A percentile compares a stretch with the other conserved stretches of the same genome.
These are phyloP conservation scores for Candida koratica DNA, from an alignment of 805 yeast genomes.

Conservation along the genomic window DNA sequence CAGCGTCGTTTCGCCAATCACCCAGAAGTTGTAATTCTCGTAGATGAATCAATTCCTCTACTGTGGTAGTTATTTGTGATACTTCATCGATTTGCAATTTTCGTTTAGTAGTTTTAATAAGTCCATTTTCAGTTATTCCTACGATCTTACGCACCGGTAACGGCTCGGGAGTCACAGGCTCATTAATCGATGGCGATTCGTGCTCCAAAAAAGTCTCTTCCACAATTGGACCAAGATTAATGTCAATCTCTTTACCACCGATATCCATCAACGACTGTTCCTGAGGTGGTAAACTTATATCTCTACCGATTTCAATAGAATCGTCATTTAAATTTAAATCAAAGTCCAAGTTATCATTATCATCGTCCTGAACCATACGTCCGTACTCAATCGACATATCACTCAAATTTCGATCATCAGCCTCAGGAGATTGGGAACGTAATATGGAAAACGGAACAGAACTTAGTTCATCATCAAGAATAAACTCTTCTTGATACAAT, in stretches of 20 bases:
- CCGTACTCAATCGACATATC: constrained; percentile 68
- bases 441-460: constrained; percentile 1
- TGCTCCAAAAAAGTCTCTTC: constrained; percentile 18
- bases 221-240: constrained; percentile 35
- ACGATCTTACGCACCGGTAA: constrained; percentile 20
- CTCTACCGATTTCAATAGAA: constrained; percentile 56
- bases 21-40: constrained; percentile 20
- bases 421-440: not conserved
- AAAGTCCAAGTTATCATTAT: constrained; percentile 46
- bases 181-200: constrained; percentile 13
- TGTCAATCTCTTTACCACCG: constrained; percentile 14
- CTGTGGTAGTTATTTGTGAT: constrained; percentile 43
- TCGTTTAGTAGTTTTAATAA: constrained; percentile 43
- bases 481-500: constrained; percentile 57
- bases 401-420: constrained; percentile 15
- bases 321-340: constrained; percentile 41
- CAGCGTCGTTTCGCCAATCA: constrained; percentile 15
- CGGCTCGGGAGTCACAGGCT: constrained; percentile 23
- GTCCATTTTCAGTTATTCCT: constrained; percentile 41
- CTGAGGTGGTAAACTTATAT: constrained; percentile 22
- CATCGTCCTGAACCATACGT: constrained; percentile 36
- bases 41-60: constrained; percentile 30
- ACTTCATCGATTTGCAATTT: constrained; percentile 43
- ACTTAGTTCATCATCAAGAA: constrained; percentile 28
- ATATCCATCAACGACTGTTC: constrained; percentile 20